Evolutionary conservation across 805 yeast genomes (phyloP), one percentile per base, ranked within the genome.

Genomic region (Nakazawaea wickerhamii): DNA sequence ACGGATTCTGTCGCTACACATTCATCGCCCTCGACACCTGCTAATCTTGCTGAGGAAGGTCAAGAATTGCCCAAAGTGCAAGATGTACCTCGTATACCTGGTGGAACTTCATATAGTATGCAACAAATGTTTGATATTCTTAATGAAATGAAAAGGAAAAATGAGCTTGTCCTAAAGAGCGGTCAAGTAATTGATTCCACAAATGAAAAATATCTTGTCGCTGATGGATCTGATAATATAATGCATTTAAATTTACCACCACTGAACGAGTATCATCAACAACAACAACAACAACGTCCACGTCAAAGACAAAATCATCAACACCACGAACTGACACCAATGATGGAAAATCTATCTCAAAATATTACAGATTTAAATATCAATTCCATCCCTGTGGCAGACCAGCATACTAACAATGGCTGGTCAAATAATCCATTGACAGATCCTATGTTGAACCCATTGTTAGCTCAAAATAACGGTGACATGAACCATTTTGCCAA

Each of bases 91-190:
- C 54, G 61, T 11, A 73, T 70, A 48, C 58, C 58, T 20, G 66
- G 61, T 13, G 67, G 78, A 26, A 60, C 61, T 44, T 59, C 60
- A 21, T 78, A 79, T 51, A 52, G 75, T 5, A 61, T 77, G 57
- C 67, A 70, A 22, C 78, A 79, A 50, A 68, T 80, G 49, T 67
- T 79, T 46, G 61, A 68, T 18, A 70, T 78, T 10, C 79, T 81
- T 73, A 57, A 65, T 28, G 60, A 63, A 17, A 60, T 67, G 59
- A 55, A 63, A 26, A 52, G 55, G 6, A 50, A 56, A 25, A 57
- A 62, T 33, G 54, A 57, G 26, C 56, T 63, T 30, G 46, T 46
- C 21, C 51, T 30, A 15, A 22, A 28, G 13, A 35, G 20, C 15
- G 38, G 23, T 18, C 15, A 23, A 19, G 23, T 21, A 11, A 23